Percentiles rank a stretch among this genome's conserved stretches.
These are phyloP conservation scores for Podaxis sp. DNA, from an alignment of 768 basidiomycete species.

Conservation along the genomic window DNA sequence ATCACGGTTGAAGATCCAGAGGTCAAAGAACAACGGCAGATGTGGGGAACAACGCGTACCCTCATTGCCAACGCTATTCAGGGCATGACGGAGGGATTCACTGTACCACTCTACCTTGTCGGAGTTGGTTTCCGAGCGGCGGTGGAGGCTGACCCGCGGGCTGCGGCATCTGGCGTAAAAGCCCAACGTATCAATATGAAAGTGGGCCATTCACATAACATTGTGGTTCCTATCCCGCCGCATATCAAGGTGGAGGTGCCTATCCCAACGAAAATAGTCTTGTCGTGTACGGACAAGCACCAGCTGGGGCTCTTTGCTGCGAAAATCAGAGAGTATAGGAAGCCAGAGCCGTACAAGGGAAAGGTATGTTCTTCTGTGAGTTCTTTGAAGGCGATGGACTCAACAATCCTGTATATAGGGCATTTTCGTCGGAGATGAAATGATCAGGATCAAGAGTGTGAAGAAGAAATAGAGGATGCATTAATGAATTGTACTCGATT, in stretches of 20 bases:
- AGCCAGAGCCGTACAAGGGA: constrained; percentile 97
- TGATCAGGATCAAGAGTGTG: constrained; percentile 85
- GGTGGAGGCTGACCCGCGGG: constrained; percentile 78
- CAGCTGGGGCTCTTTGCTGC: constrained; percentile 86
- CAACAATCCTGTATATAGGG: constrained; percentile 49
- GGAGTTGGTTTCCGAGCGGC: constrained; percentile 93
- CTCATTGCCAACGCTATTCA: constrained; percentile 86
- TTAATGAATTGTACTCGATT: not conserved
- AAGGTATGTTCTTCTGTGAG: constrained; percentile 60
- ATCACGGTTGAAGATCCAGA: constrained; percentile 64
- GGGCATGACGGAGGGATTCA: constrained; percentile 89
- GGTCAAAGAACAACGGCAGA: constrained; percentile 75
- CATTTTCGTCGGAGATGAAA: constrained; percentile 92
- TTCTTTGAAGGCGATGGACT: not conserved
- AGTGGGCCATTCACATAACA: constrained; percentile 88
- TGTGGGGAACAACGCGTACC: constrained; percentile 96
- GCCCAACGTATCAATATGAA: constrained; percentile 84
- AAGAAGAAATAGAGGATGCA: constrained; percentile 82
- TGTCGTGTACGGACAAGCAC: constrained; percentile 88
- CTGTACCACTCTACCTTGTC: constrained; percentile 81
- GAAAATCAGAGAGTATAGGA: constrained; percentile 76
- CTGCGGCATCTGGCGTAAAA: constrained; percentile 51
- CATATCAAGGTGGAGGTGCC: constrained; percentile 83
- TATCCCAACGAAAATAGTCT: constrained; percentile 77
- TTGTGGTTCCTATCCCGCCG: constrained; percentile 78